Percentiles rank a stretch among this genome's conserved stretches.
Conservation (phyloP, 306 rosid species). For the Quercus glauca region DNA sequence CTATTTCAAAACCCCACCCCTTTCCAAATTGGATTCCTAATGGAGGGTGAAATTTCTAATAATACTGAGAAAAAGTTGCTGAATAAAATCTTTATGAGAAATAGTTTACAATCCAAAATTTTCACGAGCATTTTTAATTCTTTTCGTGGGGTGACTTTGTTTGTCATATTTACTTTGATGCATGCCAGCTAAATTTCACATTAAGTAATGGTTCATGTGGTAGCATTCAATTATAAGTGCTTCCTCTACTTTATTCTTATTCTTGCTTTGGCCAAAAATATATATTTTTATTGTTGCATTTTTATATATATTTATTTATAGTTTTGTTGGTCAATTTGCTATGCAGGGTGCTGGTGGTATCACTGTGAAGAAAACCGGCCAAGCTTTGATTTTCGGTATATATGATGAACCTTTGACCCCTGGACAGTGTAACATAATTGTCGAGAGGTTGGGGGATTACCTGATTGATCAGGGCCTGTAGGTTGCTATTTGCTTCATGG, state of each 20-base stretch:
- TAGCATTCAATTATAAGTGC: not conserved
- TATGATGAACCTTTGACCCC: conserved; percentile 48
- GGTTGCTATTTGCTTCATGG: conserved; percentile 6
- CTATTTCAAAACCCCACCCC: not conserved
- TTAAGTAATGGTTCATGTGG: not conserved
- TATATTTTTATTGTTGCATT: too few relatives aligned
- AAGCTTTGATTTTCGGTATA: conserved; percentile 44
- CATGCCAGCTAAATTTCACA: not conserved
- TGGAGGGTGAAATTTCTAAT: not conserved
- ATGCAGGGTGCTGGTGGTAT: conserved; percentile 51
- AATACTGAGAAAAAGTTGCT: not conserved
- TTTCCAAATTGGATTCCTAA: not conserved
- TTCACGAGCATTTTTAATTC: not conserved
- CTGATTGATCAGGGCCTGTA: conserved; percentile 43
- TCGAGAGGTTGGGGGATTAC: conserved; percentile 61
- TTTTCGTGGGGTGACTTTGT: not conserved
- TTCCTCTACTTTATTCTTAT: not conserved
- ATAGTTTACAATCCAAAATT: not conserved
- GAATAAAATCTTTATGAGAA: not conserved
- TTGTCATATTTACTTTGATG: not conserved
- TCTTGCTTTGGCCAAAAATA: not conserved
- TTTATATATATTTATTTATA: not conserved
- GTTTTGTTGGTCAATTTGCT: not conserved
- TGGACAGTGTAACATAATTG: conserved; percentile 51
- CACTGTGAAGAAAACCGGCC: conserved; percentile 50